Percentiles rank a stretch among this genome's conserved stretches.
These are phyloP conservation scores for Ambrosia hybrid DNA, from an alignment of 140 eudicot genomes.

Conservation along the genomic window DNA sequence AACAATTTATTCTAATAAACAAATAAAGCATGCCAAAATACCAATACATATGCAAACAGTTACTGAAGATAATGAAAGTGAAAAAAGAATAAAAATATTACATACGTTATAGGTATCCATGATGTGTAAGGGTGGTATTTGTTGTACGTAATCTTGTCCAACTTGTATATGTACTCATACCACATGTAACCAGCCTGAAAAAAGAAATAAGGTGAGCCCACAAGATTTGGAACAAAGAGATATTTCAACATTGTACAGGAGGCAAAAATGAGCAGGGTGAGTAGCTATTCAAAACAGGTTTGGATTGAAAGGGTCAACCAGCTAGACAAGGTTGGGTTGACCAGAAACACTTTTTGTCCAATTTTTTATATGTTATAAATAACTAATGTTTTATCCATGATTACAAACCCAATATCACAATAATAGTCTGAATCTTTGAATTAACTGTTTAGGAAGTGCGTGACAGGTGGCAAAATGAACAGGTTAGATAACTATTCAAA, in stretches of 20 bases:
- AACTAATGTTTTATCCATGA: background rate
- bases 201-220: constrained; percentile 17
- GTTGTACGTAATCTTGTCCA: constrained; percentile 89
- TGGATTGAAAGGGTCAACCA: background rate
- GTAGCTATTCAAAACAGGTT: background rate
- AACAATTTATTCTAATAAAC: background rate
- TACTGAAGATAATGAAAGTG: background rate
- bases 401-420: background rate
- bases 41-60: background rate
- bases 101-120: constrained; percentile 98
- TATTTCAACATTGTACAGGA: background rate
- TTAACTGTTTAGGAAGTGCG: background rate
- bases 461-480: constrained; percentile 6
- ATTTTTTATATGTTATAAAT: background rate
- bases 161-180: constrained; percentile 88
- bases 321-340: background rate
- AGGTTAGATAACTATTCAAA: background rate
- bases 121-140: constrained; percentile 97
- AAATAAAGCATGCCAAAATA: constrained; percentile 11
- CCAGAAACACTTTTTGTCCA: background rate
- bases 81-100: background rate
- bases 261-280: background rate
- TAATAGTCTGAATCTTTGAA: background rate
- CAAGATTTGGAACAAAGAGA: constrained; percentile 2
- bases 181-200: constrained; percentile 90